Conservation (phyloP, 1,284 basidiomycete genomes). For the Apiotrichum laibachii region DNA sequence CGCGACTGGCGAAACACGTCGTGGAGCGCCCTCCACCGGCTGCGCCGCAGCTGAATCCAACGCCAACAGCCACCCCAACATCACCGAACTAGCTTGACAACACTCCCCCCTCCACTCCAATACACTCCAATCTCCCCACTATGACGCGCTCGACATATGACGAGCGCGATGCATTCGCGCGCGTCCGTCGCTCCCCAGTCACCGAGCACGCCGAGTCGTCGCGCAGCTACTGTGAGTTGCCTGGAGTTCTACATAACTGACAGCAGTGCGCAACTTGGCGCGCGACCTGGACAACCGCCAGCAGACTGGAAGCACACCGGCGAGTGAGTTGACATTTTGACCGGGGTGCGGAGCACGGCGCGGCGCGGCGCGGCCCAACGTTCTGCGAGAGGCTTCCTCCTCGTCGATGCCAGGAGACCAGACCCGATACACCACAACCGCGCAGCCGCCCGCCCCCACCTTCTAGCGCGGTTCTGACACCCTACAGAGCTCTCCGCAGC, state of each 20-base stretch:
- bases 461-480: too few species aligned
- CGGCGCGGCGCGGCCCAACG: too few species aligned
- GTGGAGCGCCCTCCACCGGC: too few species aligned
- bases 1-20: too few species aligned
- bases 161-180: conserved; percentile 2
- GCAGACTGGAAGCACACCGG: background rate
- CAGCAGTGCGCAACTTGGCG: background rate
- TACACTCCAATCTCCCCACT: background rate
- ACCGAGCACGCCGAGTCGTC: conserved; percentile 3
- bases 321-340: background rate
- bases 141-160: background rate
- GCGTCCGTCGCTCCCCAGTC: background rate
- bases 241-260: background rate
- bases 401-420: too few species aligned
- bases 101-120: background rate
- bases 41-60: too few species aligned
- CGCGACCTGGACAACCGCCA: background rate
- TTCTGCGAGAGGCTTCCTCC: too few species aligned
- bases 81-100: too few species aligned
- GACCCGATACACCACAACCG: background rate
- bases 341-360: too few species aligned
- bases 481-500: conserved; percentile 59
- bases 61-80: too few species aligned
- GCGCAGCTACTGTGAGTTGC: background rate
- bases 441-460: too few species aligned